Percentiles rank a stretch among this genome's conserved stretches.
Evolutionary conservation across 345 rosid genomes (phyloP).

Genomic region (Linum tenue): DNA sequence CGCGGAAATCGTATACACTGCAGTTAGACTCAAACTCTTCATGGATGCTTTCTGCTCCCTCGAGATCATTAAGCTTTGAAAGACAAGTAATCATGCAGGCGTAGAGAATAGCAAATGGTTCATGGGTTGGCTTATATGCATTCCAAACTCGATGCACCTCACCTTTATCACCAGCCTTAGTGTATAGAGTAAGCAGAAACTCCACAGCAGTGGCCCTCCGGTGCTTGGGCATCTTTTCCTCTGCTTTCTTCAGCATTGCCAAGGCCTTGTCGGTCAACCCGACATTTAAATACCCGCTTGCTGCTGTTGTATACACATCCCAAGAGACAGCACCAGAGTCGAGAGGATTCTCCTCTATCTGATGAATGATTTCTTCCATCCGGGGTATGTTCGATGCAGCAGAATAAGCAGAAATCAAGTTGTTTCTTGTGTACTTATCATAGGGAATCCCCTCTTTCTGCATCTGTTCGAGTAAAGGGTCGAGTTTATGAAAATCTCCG

Average conservation of each 20-base stretch:
- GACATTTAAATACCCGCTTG: slow-evolving; percentile 20
- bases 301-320: slow-evolving; percentile 17
- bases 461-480: slow-evolving; percentile 19
- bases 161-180: slow-evolving; percentile 12
- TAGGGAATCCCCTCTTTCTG: slow-evolving; percentile 13
- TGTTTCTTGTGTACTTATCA: slow-evolving; percentile 15
- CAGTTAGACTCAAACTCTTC: slow-evolving; percentile 22
- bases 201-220: slow-evolving; percentile 1
- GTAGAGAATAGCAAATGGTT: neutral
- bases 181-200: slow-evolving; percentile 15
- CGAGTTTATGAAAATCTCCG: slow-evolving; percentile 15
- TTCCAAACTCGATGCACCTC: slow-evolving; percentile 30
- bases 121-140: slow-evolving; percentile 4
- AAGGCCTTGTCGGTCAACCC: slow-evolving; percentile 18
- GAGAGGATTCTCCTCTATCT: slow-evolving; percentile 4
- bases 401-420: slow-evolving; percentile 11
- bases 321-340: slow-evolving; percentile 10
- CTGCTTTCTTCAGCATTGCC: slow-evolving; percentile 18
- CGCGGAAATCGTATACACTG: slow-evolving; percentile 12
- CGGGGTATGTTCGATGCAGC: slow-evolving; percentile 15
- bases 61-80: slow-evolving; percentile 19
- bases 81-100: slow-evolving; percentile 18
- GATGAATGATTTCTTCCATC: slow-evolving; percentile 17
- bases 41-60: slow-evolving; percentile 28
- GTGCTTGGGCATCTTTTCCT: slow-evolving; percentile 5